phyloP scores from a whole-genome alignment of 1,284 basidiomycete genomes.

The Cystobasidium pallidum region DNA sequence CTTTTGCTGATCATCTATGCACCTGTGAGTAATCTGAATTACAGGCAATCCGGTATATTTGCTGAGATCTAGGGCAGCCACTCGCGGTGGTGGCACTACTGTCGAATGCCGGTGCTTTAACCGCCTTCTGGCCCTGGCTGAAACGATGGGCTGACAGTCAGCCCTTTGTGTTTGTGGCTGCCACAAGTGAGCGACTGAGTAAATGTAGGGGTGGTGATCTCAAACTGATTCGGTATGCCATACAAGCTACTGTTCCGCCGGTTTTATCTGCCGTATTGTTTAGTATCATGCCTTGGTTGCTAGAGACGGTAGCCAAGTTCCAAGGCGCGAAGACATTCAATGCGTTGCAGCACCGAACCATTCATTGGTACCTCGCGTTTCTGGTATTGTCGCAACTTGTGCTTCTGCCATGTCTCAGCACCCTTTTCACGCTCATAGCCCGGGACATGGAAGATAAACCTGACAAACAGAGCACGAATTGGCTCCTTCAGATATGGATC shows the following conservation, averaged over 20 bases:
- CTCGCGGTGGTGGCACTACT: slow-evolving; percentile 29
- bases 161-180: slow-evolving; percentile 4
- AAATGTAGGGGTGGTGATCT: background rate
- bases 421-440: slow-evolving; percentile 27
- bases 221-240: background rate
- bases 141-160: slow-evolving; percentile 3
- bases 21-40: background rate
- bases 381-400: slow-evolving; percentile 36
- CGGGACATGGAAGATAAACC: background rate
- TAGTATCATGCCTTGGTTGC: slow-evolving; percentile 29
- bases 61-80: slow-evolving; percentile 6
- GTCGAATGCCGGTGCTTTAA: slow-evolving; percentile 30
- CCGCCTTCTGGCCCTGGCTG: slow-evolving; percentile 13
- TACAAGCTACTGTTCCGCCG: slow-evolving; percentile 34
- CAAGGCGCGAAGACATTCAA: slow-evolving; percentile 37
- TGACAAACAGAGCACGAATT: slow-evolving; percentile 5
- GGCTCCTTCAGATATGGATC: slow-evolving; percentile 34
- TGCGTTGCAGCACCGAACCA: slow-evolving; percentile 31
- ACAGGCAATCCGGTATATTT: too few species aligned
- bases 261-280: slow-evolving; percentile 32
- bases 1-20: slow-evolving; percentile 31
- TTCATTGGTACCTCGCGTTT: slow-evolving; percentile 43
- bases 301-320: slow-evolving; percentile 19
- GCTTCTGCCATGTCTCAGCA: slow-evolving; percentile 32
- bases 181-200: slow-evolving; percentile 7